phyloP scores from a whole-genome alignment of 805 yeast species.

The Brettanomyces custersianus region DNA sequence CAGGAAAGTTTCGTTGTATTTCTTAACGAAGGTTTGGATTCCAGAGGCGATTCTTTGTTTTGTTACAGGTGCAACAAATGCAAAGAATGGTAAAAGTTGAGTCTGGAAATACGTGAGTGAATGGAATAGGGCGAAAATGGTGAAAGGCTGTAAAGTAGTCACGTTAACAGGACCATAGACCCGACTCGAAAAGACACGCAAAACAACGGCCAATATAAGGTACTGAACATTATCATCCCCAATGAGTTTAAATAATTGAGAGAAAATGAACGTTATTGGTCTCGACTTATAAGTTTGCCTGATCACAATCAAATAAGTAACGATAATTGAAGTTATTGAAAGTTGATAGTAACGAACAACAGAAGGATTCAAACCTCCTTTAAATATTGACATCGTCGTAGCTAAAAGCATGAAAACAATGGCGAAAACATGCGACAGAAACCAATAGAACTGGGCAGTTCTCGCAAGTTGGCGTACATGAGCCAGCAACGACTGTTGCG shows the following conservation, averaged over 20 bases:
- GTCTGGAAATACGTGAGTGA: slow-evolving; percentile 49
- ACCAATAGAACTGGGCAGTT: slow-evolving; percentile 67
- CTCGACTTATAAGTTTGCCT: slow-evolving; percentile 46
- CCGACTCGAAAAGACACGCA: slow-evolving; percentile 24
- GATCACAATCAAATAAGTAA: slow-evolving; percentile 56
- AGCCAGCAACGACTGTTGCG: slow-evolving; percentile 1
- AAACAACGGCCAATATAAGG: slow-evolving; percentile 34
- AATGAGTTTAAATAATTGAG: slow-evolving; percentile 21
- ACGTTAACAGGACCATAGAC: slow-evolving; percentile 14
- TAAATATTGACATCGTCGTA: slow-evolving; percentile 34
- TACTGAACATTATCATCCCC: slow-evolving; percentile 61
- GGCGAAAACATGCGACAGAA: slow-evolving; percentile 48
- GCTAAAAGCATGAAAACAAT: slow-evolving; percentile 32
- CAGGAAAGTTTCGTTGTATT: slow-evolving; percentile 35
- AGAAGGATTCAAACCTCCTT: slow-evolving; percentile 19
- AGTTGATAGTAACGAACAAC: slow-evolving; percentile 30
- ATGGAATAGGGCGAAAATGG: slow-evolving; percentile 58
- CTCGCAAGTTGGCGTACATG: slow-evolving; percentile 13
- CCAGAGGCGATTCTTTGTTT: slow-evolving; percentile 20
- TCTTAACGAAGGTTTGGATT: slow-evolving; percentile 26
- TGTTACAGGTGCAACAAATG: slow-evolving; percentile 22
- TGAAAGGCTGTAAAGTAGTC: slow-evolving; percentile 48
- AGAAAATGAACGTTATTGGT: slow-evolving; percentile 20
- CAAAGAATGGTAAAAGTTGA: slow-evolving; percentile 42
- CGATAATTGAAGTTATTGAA: slow-evolving; percentile 41